phyloP scores from a whole-genome alignment of 2,329 filamentous ascomycete species.

The Neopestalotiopsis clavispora region DNA sequence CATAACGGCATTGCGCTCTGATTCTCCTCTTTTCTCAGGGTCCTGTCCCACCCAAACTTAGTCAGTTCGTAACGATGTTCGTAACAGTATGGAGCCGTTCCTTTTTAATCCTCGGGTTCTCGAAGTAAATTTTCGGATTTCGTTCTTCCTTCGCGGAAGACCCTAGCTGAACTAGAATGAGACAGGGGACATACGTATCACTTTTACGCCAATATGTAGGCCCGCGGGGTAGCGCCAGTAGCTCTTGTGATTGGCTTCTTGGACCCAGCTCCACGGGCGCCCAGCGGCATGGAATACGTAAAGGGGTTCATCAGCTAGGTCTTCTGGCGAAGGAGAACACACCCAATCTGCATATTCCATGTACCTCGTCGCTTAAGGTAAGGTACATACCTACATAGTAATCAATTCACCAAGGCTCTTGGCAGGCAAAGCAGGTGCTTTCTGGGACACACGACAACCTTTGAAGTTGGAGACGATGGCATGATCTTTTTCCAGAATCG shows the following conservation, averaged over 20 bases:
- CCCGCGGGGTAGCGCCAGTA: not conserved
- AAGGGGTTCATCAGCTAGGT: not conserved
- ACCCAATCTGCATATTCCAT: not conserved
- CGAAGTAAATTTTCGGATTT: slow-evolving; percentile 1
- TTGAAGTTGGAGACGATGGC: too few relatives aligned
- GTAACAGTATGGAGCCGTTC: not conserved
- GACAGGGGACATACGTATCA: not conserved
- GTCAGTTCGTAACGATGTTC: not conserved
- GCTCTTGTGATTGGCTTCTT: not conserved
- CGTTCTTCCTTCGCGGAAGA: not conserved
- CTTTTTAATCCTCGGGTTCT: not conserved
- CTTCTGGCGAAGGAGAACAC: not conserved
- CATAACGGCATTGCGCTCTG: not conserved
- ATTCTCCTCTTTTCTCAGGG: not conserved
- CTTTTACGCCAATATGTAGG: not conserved
- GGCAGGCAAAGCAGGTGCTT: too few relatives aligned
- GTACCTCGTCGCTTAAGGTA: not conserved
- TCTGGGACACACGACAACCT: too few relatives aligned
- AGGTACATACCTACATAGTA: too few relatives aligned
- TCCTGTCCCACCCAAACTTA: not conserved
- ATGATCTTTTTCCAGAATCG: too few relatives aligned
- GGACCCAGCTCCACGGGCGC: not conserved
- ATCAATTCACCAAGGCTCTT: too few relatives aligned
- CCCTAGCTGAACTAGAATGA: not conserved
- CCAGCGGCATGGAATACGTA: not conserved